phyloP scores from a whole-genome alignment of 2,329 filamentous ascomycete species.

The Eurotiales sp. region DNA sequence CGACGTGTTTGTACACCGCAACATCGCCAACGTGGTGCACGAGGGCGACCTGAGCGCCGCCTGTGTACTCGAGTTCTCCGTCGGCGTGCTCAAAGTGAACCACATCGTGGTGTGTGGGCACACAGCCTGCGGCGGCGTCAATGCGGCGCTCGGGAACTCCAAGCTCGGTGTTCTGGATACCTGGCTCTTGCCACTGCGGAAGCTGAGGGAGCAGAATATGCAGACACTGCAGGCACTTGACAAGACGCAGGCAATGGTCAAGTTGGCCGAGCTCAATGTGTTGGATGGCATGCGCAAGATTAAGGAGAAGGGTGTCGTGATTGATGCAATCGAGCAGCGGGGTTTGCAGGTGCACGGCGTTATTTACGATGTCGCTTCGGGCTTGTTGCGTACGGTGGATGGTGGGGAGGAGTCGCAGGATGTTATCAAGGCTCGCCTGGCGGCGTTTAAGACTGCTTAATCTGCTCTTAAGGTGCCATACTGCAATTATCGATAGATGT shows the following conservation, averaged over 20 bases:
- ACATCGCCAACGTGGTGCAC: conserved; percentile 81
- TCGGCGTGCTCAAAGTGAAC: conserved; percentile 65
- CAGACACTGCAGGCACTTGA: conserved; percentile 47
- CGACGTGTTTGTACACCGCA: conserved; percentile 85
- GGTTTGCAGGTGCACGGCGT: conserved; percentile 73
- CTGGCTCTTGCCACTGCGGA: conserved; percentile 58
- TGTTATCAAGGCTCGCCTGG: conserved; percentile 34
- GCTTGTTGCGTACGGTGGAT: conserved; percentile 53
- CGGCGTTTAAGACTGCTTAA: conserved; percentile 35
- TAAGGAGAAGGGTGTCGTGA: conserved; percentile 64
- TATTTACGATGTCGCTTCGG: conserved; percentile 64
- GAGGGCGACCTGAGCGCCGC: conserved; percentile 70
- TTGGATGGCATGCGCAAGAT: conserved; percentile 63
- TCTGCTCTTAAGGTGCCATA: neutral
- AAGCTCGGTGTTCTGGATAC: conserved; percentile 59
- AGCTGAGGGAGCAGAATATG: conserved; percentile 52
- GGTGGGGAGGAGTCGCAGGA: conserved; percentile 37
- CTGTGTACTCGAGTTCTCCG: conserved; percentile 75
- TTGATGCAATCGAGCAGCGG: conserved; percentile 66
- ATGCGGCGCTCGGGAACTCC: conserved; percentile 52
- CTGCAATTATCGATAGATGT: too few relatives aligned
- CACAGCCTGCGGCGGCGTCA: conserved; percentile 58
- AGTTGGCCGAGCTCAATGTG: conserved; percentile 75
- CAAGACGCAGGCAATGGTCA: conserved; percentile 50
- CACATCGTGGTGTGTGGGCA: conserved; percentile 62